Conservation (phyloP, 768 basidiomycete genomes). For the Kwoniella newhampshirensis region DNA sequence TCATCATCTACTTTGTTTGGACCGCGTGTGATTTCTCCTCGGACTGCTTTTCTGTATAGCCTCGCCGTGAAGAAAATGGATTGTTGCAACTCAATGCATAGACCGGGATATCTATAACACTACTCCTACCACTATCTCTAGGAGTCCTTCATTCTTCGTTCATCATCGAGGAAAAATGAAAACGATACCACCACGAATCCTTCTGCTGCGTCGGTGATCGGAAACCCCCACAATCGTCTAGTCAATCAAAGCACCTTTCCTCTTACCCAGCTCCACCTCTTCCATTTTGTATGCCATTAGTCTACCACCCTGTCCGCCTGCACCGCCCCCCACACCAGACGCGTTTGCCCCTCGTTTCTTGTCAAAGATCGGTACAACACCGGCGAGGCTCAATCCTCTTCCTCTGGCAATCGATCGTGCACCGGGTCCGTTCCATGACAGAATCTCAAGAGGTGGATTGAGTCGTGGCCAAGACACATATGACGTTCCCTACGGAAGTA, state of each 20-base stretch:
- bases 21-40: too few relatives aligned
- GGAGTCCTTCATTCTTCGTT: too few relatives aligned
- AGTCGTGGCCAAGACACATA: slow-evolving; percentile 95
- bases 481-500: slow-evolving; percentile 75
- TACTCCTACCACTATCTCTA: too few relatives aligned
- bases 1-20: too few relatives aligned
- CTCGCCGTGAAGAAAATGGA: too few relatives aligned
- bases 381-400: slow-evolving; percentile 60
- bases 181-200: neutral
- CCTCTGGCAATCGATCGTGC: slow-evolving; percentile 75
- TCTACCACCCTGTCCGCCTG: slow-evolving; percentile 11
- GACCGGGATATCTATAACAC: too few relatives aligned
- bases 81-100: too few relatives aligned
- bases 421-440: slow-evolving; percentile 86
- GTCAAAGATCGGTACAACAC: slow-evolving; percentile 37
- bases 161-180: too few relatives aligned
- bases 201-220: neutral
- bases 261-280: slow-evolving; percentile 78
- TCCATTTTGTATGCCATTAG: slow-evolving; percentile 56
- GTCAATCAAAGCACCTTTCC: slow-evolving; percentile 62
- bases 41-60: too few relatives aligned
- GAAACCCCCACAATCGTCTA: slow-evolving; percentile 10
- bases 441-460: slow-evolving; percentile 70
- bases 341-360: slow-evolving; percentile 49
- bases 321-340: slow-evolving; percentile 3